Base-by-base conservation (phyloP, 345 rosid genomes). In the Sapria himalayana region DNA sequence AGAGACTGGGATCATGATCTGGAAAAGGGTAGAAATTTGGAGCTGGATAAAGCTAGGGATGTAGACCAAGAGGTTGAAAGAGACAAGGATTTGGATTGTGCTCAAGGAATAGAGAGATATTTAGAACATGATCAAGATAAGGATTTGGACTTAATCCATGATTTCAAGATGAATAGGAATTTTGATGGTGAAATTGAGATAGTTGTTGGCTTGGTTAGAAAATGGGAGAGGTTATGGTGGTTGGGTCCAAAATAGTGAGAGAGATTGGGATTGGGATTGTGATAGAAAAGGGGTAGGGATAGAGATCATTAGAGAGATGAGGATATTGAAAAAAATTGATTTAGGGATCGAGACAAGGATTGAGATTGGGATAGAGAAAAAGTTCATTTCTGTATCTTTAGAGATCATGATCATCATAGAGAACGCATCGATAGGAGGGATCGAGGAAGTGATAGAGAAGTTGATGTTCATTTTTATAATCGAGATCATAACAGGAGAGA, bases 391-490 rank as follows among this genome's bases (percentile, higher is more conserved):
- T 77, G 68, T 23, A 71, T 71, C 35, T 71, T 58, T 46, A 68
- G 74, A 55, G 76, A 67, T 41, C 80, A 73, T 31, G 85, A 69
- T 50, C 78, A 66, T 16, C 67, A 71, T 37, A 61, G 77, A 46
- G 85, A 75, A 3, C 86, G 63, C 40, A 43, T 69, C 57, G 94
- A 79, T 15, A 76, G 81, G 62, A 84, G 79, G 58, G 92, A 73
- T 18, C 63, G 84, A 29, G 78, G 92, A 14, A 67, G 78, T 59
- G 93, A 79, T 12, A 60, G 72, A 31, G 94, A 73, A 31, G 93
- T 57, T 44, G 85, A 76, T 64, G 92, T 69, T 51, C 32, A 47
- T 58, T 46, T 46, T 47, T 39, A 74, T 37, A 62, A 62, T 52
- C 72, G 81, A 29, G 93, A 73, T 41, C 49, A 51, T 69, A 85